Evolutionary conservation across 2,329 filamentous ascomycete species (phyloP).

Genomic region (Ophiostoma ips): DNA sequence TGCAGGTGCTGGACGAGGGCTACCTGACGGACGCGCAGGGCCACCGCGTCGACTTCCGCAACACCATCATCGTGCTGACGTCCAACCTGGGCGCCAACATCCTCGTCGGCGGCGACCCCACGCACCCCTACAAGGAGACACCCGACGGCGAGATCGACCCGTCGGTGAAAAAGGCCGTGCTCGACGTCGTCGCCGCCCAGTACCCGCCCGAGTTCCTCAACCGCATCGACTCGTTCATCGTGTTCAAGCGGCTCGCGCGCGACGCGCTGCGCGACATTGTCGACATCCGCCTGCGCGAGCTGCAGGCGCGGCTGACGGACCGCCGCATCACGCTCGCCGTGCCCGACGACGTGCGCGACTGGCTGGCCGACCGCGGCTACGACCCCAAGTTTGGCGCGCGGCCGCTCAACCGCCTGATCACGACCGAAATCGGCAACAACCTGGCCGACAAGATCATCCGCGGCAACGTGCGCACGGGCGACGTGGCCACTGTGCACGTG

Average conservation of each 20-base stretch:
- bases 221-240: slow-evolving; percentile 89
- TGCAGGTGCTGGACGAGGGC: slow-evolving; percentile 92
- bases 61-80: slow-evolving; percentile 91
- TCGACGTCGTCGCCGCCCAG: slow-evolving; percentile 64
- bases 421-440: slow-evolving; percentile 76
- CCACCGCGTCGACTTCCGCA: slow-evolving; percentile 91
- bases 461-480: slow-evolving; percentile 63
- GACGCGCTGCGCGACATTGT: slow-evolving; percentile 79
- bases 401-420: slow-evolving; percentile 80
- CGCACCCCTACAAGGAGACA: slow-evolving; percentile 49
- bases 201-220: slow-evolving; percentile 94
- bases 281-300: slow-evolving; percentile 75
- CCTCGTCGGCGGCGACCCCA: slow-evolving; percentile 59
- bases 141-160: slow-evolving; percentile 56
- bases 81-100: slow-evolving; percentile 91
- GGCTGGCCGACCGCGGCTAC: slow-evolving; percentile 82
- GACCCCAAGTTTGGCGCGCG: slow-evolving; percentile 84
- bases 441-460: slow-evolving; percentile 87
- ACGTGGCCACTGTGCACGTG: slow-evolving; percentile 57
- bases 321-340: slow-evolving; percentile 67
- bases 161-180: slow-evolving; percentile 63
- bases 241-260: slow-evolving; percentile 77
- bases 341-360: slow-evolving; percentile 57
- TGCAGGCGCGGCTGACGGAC: slow-evolving; percentile 73
- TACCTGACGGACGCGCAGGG: slow-evolving; percentile 92